Conservation (phyloP, 2,329 filamentous ascomycete genomes). For the Emergomyces pasteurianus region DNA sequence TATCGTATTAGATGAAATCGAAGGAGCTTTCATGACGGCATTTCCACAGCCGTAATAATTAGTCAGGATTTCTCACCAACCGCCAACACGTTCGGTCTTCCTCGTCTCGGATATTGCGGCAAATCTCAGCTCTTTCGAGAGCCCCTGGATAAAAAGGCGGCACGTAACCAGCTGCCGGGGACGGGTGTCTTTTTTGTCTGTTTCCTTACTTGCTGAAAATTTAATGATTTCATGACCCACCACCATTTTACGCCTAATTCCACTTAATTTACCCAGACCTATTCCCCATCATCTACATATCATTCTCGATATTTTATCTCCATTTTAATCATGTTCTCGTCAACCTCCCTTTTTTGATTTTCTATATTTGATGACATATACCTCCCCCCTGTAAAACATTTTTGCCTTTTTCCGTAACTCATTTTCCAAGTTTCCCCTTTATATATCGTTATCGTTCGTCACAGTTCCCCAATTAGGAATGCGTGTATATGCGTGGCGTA, state of each 20-base stretch:
- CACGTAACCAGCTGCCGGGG: background rate
- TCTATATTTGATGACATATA: background rate
- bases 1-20: constrained; percentile 26
- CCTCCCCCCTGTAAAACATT: background rate
- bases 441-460: background rate
- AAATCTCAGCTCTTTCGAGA: background rate
- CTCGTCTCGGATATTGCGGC: background rate
- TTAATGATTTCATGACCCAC: background rate
- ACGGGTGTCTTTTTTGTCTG: background rate
- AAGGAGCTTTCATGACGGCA: constrained; percentile 31
- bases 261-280: background rate
- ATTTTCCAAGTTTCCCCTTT: background rate
- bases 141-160: background rate
- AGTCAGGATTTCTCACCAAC: background rate
- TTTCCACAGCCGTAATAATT: constrained; percentile 20
- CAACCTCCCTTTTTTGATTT: background rate
- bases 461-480: background rate
- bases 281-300: background rate
- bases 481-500: background rate
- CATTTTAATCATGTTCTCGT: background rate
- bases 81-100: background rate
- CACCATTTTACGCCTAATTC: background rate
- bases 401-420: background rate
- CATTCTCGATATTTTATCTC: background rate
- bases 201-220: background rate